Evolutionary conservation across 163 green algal species (phyloP).

Genomic region (Coccomyxa subellipsoidea): DNA sequence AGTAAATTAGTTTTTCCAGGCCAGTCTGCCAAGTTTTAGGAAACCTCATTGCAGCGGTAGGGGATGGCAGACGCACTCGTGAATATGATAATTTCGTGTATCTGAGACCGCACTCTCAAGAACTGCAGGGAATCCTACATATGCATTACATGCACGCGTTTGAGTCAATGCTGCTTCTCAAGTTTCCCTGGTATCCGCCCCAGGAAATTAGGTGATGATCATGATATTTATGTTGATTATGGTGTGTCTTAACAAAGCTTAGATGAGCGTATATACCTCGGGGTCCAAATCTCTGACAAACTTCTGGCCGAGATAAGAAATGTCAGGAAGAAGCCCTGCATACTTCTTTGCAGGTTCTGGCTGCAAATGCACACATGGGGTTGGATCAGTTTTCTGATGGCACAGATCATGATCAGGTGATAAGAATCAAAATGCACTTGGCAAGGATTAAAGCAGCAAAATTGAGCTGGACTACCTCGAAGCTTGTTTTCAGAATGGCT

Average conservation of each 20-base stretch:
- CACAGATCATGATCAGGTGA: too few species aligned
- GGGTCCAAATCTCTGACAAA: slow-evolving; percentile 80
- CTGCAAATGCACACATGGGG: slow-evolving; percentile 45
- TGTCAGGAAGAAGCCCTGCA: slow-evolving; percentile 56
- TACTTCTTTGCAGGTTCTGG: slow-evolving; percentile 66
- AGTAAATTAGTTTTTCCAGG: too few species aligned
- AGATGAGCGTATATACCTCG: too few species aligned
- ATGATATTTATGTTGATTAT: too few species aligned
- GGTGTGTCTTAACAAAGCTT: too few species aligned
- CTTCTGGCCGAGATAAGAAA: slow-evolving; percentile 62
- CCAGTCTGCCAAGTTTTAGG: too few species aligned
- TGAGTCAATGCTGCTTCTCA: too few species aligned
- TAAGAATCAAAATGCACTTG: neutral
- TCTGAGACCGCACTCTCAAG: slow-evolving; percentile 64
- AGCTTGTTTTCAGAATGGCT: slow-evolving; percentile 57
- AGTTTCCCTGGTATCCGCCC: too few species aligned
- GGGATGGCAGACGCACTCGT: slow-evolving; percentile 48
- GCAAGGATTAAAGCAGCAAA: neutral
- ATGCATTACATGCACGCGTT: neutral
- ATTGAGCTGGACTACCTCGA: slow-evolving; percentile 42
- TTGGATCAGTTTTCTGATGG: too few species aligned
- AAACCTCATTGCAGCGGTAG: too few species aligned
- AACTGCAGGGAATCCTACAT: slow-evolving; percentile 81
- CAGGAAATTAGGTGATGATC: too few species aligned
- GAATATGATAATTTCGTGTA: slow-evolving; percentile 81